Evolutionary conservation across 75 land plant species (phyloP), one percentile per base, ranked within the genome.

Genomic region (Isoetes taiwanensis): DNA sequence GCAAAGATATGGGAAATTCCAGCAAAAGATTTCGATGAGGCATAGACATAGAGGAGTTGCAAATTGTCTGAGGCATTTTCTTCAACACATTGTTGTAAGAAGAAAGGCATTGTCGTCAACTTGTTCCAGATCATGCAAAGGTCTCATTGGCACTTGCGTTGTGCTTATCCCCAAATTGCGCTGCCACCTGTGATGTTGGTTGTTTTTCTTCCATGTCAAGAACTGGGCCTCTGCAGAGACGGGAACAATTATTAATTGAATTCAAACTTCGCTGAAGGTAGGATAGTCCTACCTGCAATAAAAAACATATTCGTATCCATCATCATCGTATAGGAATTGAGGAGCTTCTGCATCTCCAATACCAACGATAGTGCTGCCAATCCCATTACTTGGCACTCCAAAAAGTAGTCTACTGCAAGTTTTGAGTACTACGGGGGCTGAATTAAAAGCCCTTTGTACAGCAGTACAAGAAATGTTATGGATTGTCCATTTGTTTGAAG

Each of bases 321-420:
- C 87, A 17, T 85, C 97, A 43, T 91, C 93, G 53, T 80, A 83
- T 30, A 91, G 34, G 53, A 91, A 86, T 41, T 80, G 78, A 21
- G 97, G 97, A 32, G 97, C 87, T 37, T 91, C 82, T 37, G 89
- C 69, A 57, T 89, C 90, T 30, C 97, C 97, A 32, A 91, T 69
- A 14, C 85, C 93, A 33, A 91, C 97, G 41, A 91, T 85, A 2
- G 97, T 91, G 77, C 97, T 91, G 32, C 97, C n/a, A n/a, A n/a
- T n/a, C n/a, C n/a, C n/a, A n/a, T n/a, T n/a, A n/a, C n/a, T n/a
- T n/a, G n/a, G n/a, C n/a, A n/a, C n/a, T n/a, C n/a, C n/a, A n/a
- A n/a, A n/a, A n/a, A n/a, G n/a, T n/a, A n/a, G n/a, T n/a, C n/a
- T n/a, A n/a, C n/a, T n/a, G n/a, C n/a, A n/a, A n/a, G n/a, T n/a